phyloP scores from a whole-genome alignment of 2,329 filamentous ascomycete species.

The Penicillium sp. region DNA sequence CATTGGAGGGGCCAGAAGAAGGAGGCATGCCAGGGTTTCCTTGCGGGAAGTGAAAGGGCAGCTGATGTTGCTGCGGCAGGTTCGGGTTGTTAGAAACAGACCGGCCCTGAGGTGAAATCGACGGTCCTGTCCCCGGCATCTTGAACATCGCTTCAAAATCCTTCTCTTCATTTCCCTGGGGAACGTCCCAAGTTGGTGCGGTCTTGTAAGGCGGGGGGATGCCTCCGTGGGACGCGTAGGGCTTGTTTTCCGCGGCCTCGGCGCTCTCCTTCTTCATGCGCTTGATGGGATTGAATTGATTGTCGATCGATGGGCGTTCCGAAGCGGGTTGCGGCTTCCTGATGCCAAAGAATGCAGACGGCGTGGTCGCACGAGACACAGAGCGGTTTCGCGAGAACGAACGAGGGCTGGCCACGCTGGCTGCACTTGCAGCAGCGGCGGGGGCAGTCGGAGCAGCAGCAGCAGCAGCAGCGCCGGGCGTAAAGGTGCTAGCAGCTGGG shows the following conservation, averaged over 20 bases:
- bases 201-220: conserved; percentile 84
- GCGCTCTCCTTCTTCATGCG: conserved; percentile 68
- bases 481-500: conserved; percentile 78
- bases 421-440: conserved; percentile 62
- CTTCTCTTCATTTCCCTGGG: conserved; percentile 71
- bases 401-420: conserved; percentile 66
- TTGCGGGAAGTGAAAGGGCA: conserved; percentile 80
- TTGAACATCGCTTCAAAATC: conserved; percentile 83
- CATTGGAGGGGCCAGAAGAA: conserved; percentile 72
- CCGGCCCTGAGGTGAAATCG: conserved; percentile 71
- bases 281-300: conserved; percentile 65
- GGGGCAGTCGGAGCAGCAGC: conserved; percentile 62
- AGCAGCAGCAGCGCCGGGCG: conserved; percentile 67
- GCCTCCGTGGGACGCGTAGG: conserved; percentile 77
- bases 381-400: conserved; percentile 58
- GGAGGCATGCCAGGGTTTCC: conserved; percentile 67
- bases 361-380: conserved; percentile 51
- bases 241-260: conserved; percentile 53
- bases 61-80: conserved; percentile 78
- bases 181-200: conserved; percentile 77
- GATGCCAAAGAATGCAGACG: conserved; percentile 62
- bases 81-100: conserved; percentile 61
- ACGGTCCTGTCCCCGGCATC: conserved; percentile 58
- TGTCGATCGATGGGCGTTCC: conserved; percentile 56
- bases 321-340: conserved; percentile 69